Percentiles rank a stretch among this genome's conserved stretches.
These are phyloP conservation scores for Cladophialophora psammophila DNA, from an alignment of 2,329 filamentous ascomycete genomes.

Conservation along the genomic window DNA sequence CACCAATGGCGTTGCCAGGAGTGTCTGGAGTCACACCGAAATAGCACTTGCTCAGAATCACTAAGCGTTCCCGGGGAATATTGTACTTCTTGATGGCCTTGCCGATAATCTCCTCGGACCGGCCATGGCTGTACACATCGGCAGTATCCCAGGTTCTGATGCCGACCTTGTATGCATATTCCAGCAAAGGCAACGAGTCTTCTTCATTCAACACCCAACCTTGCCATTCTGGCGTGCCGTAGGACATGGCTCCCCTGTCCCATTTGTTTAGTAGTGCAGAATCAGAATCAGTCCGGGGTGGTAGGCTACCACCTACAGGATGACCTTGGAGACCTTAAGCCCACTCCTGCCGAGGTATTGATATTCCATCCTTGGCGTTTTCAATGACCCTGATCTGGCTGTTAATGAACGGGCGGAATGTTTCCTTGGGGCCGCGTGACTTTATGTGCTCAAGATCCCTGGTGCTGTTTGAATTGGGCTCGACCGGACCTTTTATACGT, in stretches of 20 bases:
- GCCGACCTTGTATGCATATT: conserved; percentile 43
- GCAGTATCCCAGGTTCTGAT: conserved; percentile 45
- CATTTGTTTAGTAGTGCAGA: conserved; percentile 1
- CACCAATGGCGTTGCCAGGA: conserved; percentile 44
- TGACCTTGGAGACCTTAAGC: conserved; percentile 40
- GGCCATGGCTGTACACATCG: conserved; percentile 43
- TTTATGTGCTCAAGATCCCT: too few species aligned
- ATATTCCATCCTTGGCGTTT: conserved; percentile 54
- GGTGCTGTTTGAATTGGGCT: neutral
- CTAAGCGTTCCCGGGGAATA: conserved; percentile 63
- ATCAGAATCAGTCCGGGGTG: too few species aligned
- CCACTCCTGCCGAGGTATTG: conserved; percentile 45
- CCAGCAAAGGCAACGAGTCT: conserved; percentile 38
- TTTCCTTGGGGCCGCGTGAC: too few species aligned
- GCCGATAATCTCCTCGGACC: conserved; percentile 50
- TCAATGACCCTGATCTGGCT: neutral
- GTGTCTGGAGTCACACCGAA: conserved; percentile 47
- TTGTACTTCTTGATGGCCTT: conserved; percentile 67
- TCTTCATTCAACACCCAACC: conserved; percentile 41
- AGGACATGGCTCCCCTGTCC: conserved; percentile 53
- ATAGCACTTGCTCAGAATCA: conserved; percentile 65
- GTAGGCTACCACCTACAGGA: conserved; percentile 29
- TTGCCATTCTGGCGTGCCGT: conserved; percentile 46
- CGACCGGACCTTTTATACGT: neutral
- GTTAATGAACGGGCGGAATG: neutral